Evolutionary conservation across 345 rosid genomes (phyloP), one percentile per base, ranked within the genome.

Genomic region (Gossypium herbaceum): DNA sequence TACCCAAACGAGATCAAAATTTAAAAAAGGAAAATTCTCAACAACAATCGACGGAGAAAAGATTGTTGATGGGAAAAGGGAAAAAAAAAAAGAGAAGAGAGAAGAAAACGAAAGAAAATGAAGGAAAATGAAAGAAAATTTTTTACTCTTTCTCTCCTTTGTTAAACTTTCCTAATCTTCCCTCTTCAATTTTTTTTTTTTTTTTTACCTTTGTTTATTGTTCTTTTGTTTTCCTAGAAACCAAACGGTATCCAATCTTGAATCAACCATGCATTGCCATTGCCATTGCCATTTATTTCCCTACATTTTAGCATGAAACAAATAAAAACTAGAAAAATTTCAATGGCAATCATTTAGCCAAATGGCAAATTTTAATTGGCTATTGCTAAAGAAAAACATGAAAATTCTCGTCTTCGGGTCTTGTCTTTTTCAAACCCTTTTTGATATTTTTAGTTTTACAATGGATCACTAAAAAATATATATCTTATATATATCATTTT

Each of bases 211-310:
- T 56, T 19, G 12, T 7, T 6, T 9, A 19, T 44, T 4, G 17
- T n/a, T 54, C 3, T 41, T 16, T 22, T 4, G 7, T 55, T 55
- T 75, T 8, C 24, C 27, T 44, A 61, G 43, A 45, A 51, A 41
- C 29, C 77, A 39, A 65, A 51, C 52, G 17, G 24, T 19, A 51
- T 50, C 25, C 20, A 5, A 25, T 22, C 48, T 48, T 27, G 50
- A 29, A 57, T 20, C 61, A 57, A 57, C 61, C 61, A 45, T 67
- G 51, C 77, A 63, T 41, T 51, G 2, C 58, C 64, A 66, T 66
- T 65, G 73, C 29, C 29, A 27, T 29, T 29, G 39, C 41, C 65
- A 73, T 24, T 41, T n/a, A 45, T 68, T 76, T 1, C 24, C 73
- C 73, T 11, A 9, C 12, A 44, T 68, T 68, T 17, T 68, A 27